Base-by-base conservation (phyloP, 257 asterid species). In the Solanum sparsipilum region DNA sequence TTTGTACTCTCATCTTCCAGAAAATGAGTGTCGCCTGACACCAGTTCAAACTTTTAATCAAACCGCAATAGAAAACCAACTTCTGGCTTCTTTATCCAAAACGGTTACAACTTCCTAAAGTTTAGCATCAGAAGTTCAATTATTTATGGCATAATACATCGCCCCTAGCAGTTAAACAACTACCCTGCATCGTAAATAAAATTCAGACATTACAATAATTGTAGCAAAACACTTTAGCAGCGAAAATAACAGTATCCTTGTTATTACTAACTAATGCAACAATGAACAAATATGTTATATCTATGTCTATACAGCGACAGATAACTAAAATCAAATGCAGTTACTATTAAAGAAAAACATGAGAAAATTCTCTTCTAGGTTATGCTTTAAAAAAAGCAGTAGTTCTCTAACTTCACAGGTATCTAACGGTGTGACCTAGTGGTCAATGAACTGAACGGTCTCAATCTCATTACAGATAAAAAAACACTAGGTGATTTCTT, bases 1-100 rank as follows among this genome's bases (percentile, higher is more conserved):
- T 95, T 96, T 6, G 96, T 96, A 82, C 90, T 94, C 91, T 96
- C 98, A 89, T 97, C 98, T 92, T 92, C 99, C 58, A 92, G 86
- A 88, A 94, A 94, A 56, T 91, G 87, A 32, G 88, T 78, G 91
- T 95, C 97, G 32, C 95, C 96, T 94, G 84, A 70, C 63, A 87
- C 89, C 88, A 86, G 41, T 13, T 38, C 76, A 76, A 85, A 82
- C 82, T 84, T 67, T 34, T 83, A 84, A 73, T 31, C 39, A 88
- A 32, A 18, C 88, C 27, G 44, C 34, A 88, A 71, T 67, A 78
- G 71, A 81, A 82, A 34, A 75, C 63, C 74, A 83, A 65, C 87
- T 52, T 70, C 75, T 35, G 23, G 74, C 86, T 29, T 65, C 44
- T 73, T 65, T 35, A 44, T 23, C 44, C 34, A 36, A 56, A 52